A percentile compares a stretch with the other conserved stretches of the same genome.
These are phyloP conservation scores for Pseudogymnoascus sp. DNA, from an alignment of 2,329 filamentous ascomycete species.

Conservation along the genomic window DNA sequence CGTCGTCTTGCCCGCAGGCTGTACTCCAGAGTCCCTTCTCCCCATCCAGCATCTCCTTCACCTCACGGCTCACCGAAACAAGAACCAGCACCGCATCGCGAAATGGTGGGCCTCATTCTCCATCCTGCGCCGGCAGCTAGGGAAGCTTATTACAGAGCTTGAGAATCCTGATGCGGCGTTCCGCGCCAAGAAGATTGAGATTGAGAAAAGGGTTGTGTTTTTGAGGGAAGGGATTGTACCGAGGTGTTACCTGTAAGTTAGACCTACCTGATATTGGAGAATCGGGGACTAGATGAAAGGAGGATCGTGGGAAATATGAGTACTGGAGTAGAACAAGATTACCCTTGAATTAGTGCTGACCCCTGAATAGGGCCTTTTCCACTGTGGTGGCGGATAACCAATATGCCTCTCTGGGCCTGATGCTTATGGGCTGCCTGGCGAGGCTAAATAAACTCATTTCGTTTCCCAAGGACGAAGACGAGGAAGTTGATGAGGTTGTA, in stretches of 20 bases:
- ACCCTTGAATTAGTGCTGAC: background rate
- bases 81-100: conserved; percentile 76
- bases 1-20: background rate
- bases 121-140: conserved; percentile 59
- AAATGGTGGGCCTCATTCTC: conserved; percentile 75
- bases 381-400: conserved; percentile 64
- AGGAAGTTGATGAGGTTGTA: background rate
- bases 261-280: background rate
- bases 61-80: conserved; percentile 73
- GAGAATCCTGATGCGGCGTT: conserved; percentile 31
- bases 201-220: conserved; percentile 27
- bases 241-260: conserved; percentile 38
- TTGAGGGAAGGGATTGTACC: conserved; percentile 34
- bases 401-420: conserved; percentile 61
- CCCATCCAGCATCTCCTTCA: conserved; percentile 51
- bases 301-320: background rate
- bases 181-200: conserved; percentile 28
- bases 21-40: conserved; percentile 24
- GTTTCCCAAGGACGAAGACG: conserved; percentile 18
- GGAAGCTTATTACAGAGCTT: conserved; percentile 41
- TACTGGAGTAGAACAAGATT: background rate
- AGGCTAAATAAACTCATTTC: conserved; percentile 42
- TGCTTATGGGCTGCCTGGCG: conserved; percentile 57
- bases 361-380: conserved; percentile 47
- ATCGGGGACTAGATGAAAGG: background rate